phyloP scores from a whole-genome alignment of 2,329 filamentous ascomycete species.

The Cordyceps fumosorosea region DNA sequence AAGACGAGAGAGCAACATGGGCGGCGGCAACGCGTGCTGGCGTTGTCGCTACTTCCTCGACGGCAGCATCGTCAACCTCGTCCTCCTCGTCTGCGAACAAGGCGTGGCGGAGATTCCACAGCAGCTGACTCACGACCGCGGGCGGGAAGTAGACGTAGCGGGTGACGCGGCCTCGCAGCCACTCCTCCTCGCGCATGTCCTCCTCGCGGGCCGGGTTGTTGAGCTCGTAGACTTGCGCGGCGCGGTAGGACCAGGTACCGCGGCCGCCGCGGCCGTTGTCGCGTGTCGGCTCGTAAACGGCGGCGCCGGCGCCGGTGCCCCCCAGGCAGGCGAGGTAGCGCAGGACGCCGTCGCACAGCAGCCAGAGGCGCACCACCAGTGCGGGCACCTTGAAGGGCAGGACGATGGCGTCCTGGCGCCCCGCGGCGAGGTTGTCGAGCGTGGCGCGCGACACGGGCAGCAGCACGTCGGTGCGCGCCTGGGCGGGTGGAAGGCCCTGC shows the following conservation, averaged over 20 bases:
- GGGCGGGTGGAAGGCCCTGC: conserved; percentile 40
- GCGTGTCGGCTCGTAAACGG: conserved; percentile 23
- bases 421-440: conserved; percentile 42
- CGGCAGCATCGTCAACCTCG: neutral
- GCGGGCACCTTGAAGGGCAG: conserved; percentile 49
- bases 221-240: conserved; percentile 50
- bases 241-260: conserved; percentile 22
- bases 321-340: conserved; percentile 54
- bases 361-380: conserved; percentile 54
- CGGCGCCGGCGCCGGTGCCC: conserved; percentile 11
- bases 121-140: conserved; percentile 49
- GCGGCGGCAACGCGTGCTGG: neutral
- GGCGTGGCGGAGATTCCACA: conserved; percentile 51
- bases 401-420: conserved; percentile 48
- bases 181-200: conserved; percentile 48
- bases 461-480: conserved; percentile 46
- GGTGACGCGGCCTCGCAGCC: conserved; percentile 43
- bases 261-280: conserved; percentile 11
- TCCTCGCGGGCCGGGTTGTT: conserved; percentile 50
- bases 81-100: conserved; percentile 29
- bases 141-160: conserved; percentile 50
- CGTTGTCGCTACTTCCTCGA: neutral
- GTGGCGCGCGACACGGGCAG: conserved; percentile 42
- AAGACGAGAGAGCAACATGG: conserved; percentile 14
- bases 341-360: conserved; percentile 48